Base-by-base conservation (phyloP, 352 stramenopile species). In the Phytophthora agathidicida region DNA sequence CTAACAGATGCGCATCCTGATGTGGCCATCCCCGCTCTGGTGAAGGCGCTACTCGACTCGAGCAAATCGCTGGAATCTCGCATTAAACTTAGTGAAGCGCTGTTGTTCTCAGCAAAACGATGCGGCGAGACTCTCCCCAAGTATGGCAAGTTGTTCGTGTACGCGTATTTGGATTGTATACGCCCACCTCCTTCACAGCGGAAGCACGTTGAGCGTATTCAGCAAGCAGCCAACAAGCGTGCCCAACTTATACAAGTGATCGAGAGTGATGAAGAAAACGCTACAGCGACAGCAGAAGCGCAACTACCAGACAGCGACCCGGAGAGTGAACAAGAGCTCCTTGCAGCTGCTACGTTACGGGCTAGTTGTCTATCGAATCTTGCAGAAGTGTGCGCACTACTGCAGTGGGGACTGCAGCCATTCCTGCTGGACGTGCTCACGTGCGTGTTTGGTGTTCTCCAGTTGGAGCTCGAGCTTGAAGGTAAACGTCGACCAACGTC, bases 331-430 rank as follows among this genome's bases (percentile, higher is more conserved):
- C 49, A 68, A 17, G 56, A 73, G 17, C 54, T 66, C 6, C 51
- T 92, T 19, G 72, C 64, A 5, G 64, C 73, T 14, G 77, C 80
- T 24, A 96, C 85, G 27, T 59, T 94, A 24, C 83, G 86, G 8
- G 84, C 86, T 17, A 96, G 86, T 42, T 96, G 84, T 59, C 48
- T 96, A 28, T 96, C 86, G n/a, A 96, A 96, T 42, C 64, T 96
- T 11, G 86, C 86, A n/a, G 84, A 96, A 35, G 80, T 95, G 11
- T 89, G 78, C 19, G 81, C 73, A 6, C 54, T 93, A 37, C 65
- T 96, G 8, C 74, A 87, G 39, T 96, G 81, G 80, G 70, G 74
- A 14, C 63, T 96, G 1, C 76, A 86, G 27, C 83, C 80, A 13
- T 96, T 88, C 63, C 51, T 88, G 8, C 41, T 74, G 27, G 83